Percentiles rank a stretch among this genome's conserved stretches.
Conservation (phyloP, 2,329 filamentous ascomycete species). For the Pseudocercospora macadamiae region DNA sequence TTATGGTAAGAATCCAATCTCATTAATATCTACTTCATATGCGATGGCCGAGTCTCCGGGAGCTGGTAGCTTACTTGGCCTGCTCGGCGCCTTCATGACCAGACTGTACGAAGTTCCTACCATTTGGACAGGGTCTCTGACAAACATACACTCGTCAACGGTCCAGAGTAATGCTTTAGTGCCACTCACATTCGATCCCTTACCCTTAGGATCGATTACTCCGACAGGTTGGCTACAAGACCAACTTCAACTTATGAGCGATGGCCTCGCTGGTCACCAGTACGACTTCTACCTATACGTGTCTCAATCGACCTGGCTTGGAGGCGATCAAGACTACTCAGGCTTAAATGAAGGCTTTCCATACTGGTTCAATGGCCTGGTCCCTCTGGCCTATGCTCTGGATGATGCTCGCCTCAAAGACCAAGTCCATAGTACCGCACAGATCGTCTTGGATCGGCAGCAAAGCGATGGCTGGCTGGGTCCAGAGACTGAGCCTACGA, state of each 20-base stretch:
- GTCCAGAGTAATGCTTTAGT: slow-evolving; percentile 7
- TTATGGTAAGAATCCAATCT: not conserved
- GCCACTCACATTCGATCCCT: slow-evolving; percentile 37
- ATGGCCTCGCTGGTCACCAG: slow-evolving; percentile 58
- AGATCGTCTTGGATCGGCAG: slow-evolving; percentile 55
- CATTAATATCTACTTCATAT: not conserved
- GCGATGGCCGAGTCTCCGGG: slow-evolving; percentile 1
- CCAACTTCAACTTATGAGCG: slow-evolving; percentile 53
- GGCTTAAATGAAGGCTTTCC: slow-evolving; percentile 58
- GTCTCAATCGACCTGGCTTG: slow-evolving; percentile 55
- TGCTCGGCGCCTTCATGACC: slow-evolving; percentile 1
- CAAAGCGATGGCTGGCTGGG: slow-evolving; percentile 62
- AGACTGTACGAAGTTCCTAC: not conserved
- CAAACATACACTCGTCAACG: not conserved
- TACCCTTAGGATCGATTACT: slow-evolving; percentile 55
- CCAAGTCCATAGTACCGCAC: slow-evolving; percentile 51
- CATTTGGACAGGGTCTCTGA: not conserved
- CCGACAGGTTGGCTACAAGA: slow-evolving; percentile 57
- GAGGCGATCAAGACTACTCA: slow-evolving; percentile 56
- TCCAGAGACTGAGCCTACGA: slow-evolving; percentile 48
- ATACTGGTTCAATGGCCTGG: slow-evolving; percentile 63
- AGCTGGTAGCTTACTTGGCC: not conserved
- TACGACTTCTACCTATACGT: slow-evolving; percentile 62
- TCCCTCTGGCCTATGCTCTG: slow-evolving; percentile 58
- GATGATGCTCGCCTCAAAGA: slow-evolving; percentile 54